Evolutionary conservation across 306 rosid species (phyloP).

Genomic region (Delonix regia): DNA sequence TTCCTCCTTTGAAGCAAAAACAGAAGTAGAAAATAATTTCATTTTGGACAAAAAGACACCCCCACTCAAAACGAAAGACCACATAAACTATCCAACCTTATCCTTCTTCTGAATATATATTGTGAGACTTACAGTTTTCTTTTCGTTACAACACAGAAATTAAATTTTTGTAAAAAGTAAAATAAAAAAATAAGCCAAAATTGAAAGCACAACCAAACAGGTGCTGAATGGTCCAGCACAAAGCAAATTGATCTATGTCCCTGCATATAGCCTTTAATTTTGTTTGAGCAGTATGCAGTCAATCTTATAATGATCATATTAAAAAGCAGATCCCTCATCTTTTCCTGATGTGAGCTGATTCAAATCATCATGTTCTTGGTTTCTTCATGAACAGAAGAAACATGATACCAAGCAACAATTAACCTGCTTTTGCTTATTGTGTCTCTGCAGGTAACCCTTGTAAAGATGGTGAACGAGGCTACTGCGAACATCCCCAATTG

Average conservation of each 20-base stretch:
- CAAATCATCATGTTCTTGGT: neutral
- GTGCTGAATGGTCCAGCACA: neutral
- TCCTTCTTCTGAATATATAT: no score
- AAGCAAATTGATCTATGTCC: neutral
- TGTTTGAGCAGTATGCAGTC: neutral
- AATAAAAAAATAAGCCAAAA: neutral
- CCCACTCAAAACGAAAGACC: no score
- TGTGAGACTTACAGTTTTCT: neutral
- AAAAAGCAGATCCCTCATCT: neutral
- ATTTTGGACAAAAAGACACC: no score
- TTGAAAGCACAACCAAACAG: neutral
- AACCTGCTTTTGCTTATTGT: neutral
- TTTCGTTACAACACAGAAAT: neutral
- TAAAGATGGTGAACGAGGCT: constrained; percentile 27
- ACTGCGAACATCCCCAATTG: constrained; percentile 19
- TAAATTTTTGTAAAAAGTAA: neutral
- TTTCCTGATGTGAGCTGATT: neutral
- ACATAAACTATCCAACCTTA: no score
- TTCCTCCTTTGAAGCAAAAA: no score
- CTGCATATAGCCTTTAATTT: neutral
- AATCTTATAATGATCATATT: neutral
- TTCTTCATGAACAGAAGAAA: neutral
- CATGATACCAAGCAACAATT: neutral
- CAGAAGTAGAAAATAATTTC: no score
- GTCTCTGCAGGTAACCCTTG: constrained; percentile 12